Evolutionary conservation across 2,329 filamentous ascomycete genomes (phyloP).

Genomic region (Monilinia polystroma): DNA sequence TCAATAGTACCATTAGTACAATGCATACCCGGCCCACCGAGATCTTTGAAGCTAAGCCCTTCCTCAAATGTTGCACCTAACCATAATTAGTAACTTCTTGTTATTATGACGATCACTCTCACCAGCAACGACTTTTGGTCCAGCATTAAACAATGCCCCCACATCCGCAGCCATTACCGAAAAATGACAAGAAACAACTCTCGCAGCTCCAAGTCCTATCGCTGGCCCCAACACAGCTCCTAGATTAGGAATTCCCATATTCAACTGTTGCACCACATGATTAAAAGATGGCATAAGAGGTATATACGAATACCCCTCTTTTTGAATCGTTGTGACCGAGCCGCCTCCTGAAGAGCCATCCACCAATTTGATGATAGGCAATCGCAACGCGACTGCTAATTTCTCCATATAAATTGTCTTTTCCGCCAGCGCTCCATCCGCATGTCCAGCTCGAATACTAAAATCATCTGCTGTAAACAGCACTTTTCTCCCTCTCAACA

Average conservation of each 20-base stretch:
- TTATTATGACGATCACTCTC: not conserved
- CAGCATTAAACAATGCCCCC: constrained; percentile 62
- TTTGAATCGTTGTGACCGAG: constrained; percentile 58
- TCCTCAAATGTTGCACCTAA: constrained; percentile 61
- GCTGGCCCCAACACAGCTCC: constrained; percentile 63
- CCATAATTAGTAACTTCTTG: not conserved
- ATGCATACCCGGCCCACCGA: constrained; percentile 61
- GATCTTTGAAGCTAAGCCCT: constrained; percentile 55
- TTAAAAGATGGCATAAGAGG: constrained; percentile 56
- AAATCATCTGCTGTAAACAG: constrained; percentile 65
- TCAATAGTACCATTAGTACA: constrained; percentile 67
- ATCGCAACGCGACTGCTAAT: constrained; percentile 53
- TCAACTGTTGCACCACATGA: constrained; percentile 56
- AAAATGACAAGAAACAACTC: constrained; percentile 62
- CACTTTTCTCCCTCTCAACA: constrained; percentile 52
- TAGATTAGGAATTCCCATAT: constrained; percentile 62
- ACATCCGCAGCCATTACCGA: constrained; percentile 65
- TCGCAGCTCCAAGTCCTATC: constrained; percentile 61
- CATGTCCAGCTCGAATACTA: constrained; percentile 61
- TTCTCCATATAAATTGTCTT: constrained; percentile 64
- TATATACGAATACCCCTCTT: constrained; percentile 57
- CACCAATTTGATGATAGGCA: constrained; percentile 63
- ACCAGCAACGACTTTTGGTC: constrained; percentile 58
- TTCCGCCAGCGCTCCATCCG: constrained; percentile 56
- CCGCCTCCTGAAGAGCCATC: constrained; percentile 64